Percentiles rank a stretch among this genome's conserved stretches.
Conservation (phyloP, 306 rosid genomes). For the Castanea crenata region DNA sequence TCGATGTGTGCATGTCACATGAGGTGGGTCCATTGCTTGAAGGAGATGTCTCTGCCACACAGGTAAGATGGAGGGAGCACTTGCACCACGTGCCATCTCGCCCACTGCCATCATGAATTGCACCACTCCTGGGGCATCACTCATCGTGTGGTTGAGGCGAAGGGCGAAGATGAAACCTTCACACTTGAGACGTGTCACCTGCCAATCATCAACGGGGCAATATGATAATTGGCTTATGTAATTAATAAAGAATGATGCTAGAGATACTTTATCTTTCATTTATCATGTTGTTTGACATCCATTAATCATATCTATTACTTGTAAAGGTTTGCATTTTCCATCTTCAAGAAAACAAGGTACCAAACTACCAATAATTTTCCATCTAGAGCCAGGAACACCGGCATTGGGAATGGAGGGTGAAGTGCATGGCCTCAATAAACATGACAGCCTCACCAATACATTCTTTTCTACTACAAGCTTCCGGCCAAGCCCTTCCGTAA, state of each 20-base stretch:
- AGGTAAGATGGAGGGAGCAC: slow-evolving; percentile 25
- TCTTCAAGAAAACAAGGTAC: no score
- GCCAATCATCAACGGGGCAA: background rate
- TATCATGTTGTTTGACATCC: no score
- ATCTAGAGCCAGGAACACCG: background rate
- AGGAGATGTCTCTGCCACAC: slow-evolving; percentile 47
- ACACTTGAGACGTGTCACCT: slow-evolving; percentile 45
- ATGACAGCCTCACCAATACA: background rate
- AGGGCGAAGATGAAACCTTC: slow-evolving; percentile 53
- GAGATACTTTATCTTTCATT: no score
- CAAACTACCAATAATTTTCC: background rate
- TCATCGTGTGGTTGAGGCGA: slow-evolving; percentile 56
- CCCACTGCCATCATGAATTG: slow-evolving; percentile 54
- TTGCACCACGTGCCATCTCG: slow-evolving; percentile 46
- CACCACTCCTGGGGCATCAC: slow-evolving; percentile 43
- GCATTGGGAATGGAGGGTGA: slow-evolving; percentile 6
- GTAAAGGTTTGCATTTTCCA: no score
- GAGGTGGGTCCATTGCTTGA: slow-evolving; percentile 41
- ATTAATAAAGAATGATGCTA: no score
- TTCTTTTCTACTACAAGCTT: slow-evolving; percentile 11
- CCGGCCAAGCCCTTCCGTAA: slow-evolving; percentile 26
- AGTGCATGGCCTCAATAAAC: background rate
- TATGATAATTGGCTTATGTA: no score
- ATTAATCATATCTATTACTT: no score
- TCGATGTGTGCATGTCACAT: slow-evolving; percentile 34